Percentiles rank a stretch among this genome's conserved stretches.
These are phyloP conservation scores for Komagataea norvegica DNA, from an alignment of 1,139 yeast species.

Conservation along the genomic window DNA sequence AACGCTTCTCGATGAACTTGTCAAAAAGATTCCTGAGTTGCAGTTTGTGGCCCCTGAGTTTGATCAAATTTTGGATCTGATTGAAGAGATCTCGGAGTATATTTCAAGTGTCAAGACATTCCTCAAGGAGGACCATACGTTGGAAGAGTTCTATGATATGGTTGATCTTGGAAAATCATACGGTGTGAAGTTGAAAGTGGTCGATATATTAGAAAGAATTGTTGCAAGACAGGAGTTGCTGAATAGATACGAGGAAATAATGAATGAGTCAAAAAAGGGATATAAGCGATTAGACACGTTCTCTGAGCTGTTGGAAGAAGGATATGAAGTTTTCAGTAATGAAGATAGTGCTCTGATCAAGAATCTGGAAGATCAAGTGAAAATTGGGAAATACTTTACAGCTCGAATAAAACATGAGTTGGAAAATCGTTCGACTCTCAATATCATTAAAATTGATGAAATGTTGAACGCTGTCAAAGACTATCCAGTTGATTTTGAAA, in stretches of 20 bases:
- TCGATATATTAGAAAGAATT: slow-evolving; percentile 44
- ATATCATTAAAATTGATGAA: slow-evolving; percentile 21
- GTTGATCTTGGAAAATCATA: slow-evolving; percentile 50
- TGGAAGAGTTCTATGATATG: slow-evolving; percentile 30
- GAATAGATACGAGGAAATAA: slow-evolving; percentile 28
- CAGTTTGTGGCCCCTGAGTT: slow-evolving; percentile 55
- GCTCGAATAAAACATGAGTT: slow-evolving; percentile 31
- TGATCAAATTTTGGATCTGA: slow-evolving; percentile 53
- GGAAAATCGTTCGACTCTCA: slow-evolving; percentile 12
- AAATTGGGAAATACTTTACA: slow-evolving; percentile 22
- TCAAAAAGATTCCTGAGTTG: slow-evolving; percentile 45
- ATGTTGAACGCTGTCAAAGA: slow-evolving; percentile 20
- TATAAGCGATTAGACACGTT: slow-evolving; percentile 30
- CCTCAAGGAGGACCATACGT: slow-evolving; percentile 21
- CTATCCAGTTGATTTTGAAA: slow-evolving; percentile 24
- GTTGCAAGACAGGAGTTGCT: slow-evolving; percentile 50
- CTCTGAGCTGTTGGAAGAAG: slow-evolving; percentile 37
- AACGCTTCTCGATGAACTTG: slow-evolving; percentile 33
- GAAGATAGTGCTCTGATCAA: slow-evolving; percentile 21
- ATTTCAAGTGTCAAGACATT: slow-evolving; percentile 44
- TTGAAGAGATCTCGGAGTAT: slow-evolving; percentile 49
- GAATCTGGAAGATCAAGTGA: slow-evolving; percentile 17
- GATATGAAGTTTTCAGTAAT: slow-evolving; percentile 33
- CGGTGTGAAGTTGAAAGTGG: slow-evolving; percentile 52
- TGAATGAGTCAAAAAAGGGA: slow-evolving; percentile 3